Base-by-base conservation (phyloP, 345 rosid genomes). In the Eucalyptus lansdowneana region DNA sequence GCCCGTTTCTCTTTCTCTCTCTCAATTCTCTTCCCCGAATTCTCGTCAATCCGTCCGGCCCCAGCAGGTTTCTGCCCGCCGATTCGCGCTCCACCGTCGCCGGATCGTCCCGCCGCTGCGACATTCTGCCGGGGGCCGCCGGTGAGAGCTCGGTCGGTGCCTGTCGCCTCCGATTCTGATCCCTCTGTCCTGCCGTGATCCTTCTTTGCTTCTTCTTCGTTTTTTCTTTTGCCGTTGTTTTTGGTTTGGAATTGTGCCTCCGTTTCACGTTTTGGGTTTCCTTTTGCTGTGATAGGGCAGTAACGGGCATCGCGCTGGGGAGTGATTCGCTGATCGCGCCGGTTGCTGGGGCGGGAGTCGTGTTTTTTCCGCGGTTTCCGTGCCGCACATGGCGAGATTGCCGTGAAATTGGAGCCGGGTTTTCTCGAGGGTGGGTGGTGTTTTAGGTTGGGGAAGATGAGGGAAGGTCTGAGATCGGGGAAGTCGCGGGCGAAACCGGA, bases 381-480 rank as follows among this genome's bases (percentile, higher is more conserved):
- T 47, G 89, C 53, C 45, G 37, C 42, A 40, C 22, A 51, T 58
- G 87, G 69, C 25, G 51, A 12, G 37, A 54, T 86, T 56, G 50
- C 87, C 86, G 89, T 90, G 72, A 72, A 83, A 65, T 58, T 44
- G 86, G 62, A 60, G 50, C 9, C 5, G 44, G 37, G 80, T 27
- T 85, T 85, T 92, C 25, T 31, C 87, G 85, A 86, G 92, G 90
- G 83, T 69, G 88, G 51, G 49, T 25, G 67, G 37, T 87, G 50
- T 89, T 87, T 56, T 25, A 14, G 56, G 89, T 50, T 69, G 88
- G 67, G 44, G 88, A 86, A 80, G 89, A 92, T 96, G 96, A 92
- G 86, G 85, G 89, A 89, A 72, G 92, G 93, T 21, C 86, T 93
- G 94, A 89, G 94, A 90, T 94, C 95, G 19, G 89, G 88, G 29